Percentiles rank a stretch among this genome's conserved stretches.
phyloP scores from a whole-genome alignment of 23 red algal species.

The Gracilaria domingensis region DNA sequence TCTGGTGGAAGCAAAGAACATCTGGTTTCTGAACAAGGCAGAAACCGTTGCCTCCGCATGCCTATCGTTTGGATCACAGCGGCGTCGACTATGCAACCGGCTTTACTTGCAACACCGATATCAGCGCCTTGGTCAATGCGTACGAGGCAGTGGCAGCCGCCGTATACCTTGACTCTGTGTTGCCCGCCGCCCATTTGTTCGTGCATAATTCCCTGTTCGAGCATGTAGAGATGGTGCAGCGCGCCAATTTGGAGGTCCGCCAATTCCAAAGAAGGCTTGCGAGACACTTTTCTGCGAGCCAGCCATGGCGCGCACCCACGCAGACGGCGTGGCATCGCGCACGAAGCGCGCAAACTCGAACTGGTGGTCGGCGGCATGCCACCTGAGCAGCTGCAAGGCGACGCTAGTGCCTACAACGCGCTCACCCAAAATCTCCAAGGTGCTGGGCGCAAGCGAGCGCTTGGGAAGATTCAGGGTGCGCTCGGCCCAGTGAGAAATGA shows the following conservation, averaged over 20 bases:
- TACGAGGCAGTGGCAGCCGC: conserved; percentile 49
- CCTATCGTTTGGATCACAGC: conserved; percentile 17
- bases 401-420: conserved; percentile 46
- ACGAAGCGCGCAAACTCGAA: no score
- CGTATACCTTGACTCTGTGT: conserved; percentile 23
- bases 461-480: conserved; percentile 27
- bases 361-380: no score
- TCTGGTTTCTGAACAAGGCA: conserved; percentile 31
- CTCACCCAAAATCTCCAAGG: conserved; percentile 44
- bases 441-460: conserved; percentile 21
- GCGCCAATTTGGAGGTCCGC: conserved; percentile 34
- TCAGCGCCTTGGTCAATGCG: conserved; percentile 45
- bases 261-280: conserved; percentile 11
- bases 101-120: conserved; percentile 22
- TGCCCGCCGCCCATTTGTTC: not conserved
- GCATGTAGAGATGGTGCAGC: not conserved
- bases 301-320: conserved; percentile 21
- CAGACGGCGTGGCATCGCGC: no score
- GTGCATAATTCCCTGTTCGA: conserved; percentile 14
- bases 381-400: conserved; percentile 17
- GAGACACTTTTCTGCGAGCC: not conserved
- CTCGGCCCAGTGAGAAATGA: conserved; percentile 53
- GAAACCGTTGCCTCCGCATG: conserved; percentile 29
- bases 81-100: conserved; percentile 44
- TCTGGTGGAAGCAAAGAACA: not conserved